These are phyloP conservation scores for Trichoderma citrinoviride DNA, from an alignment of 2,329 filamentous ascomycete genomes.

Conservation along the genomic window DNA sequence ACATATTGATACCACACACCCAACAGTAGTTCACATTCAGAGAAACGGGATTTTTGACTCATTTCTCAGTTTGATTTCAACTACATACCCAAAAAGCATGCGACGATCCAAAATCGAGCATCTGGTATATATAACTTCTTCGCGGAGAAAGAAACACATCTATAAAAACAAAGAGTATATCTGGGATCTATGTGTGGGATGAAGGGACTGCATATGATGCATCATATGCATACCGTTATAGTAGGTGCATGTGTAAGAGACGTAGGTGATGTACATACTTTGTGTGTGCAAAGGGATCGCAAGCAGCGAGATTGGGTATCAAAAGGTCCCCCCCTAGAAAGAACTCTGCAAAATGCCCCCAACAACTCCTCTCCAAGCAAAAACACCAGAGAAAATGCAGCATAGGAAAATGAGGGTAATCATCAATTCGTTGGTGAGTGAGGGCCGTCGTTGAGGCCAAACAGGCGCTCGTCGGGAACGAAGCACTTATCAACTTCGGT, in stretches of 20 bases:
- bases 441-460: not conserved
- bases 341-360: not conserved
- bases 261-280: not conserved
- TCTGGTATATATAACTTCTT: not conserved
- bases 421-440: conserved; percentile 10
- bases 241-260: not conserved
- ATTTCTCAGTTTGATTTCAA: not conserved
- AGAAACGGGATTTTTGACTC: not conserved
- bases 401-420: not conserved
- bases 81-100: not conserved
- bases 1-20: not conserved
- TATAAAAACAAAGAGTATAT: not conserved
- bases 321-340: not conserved
- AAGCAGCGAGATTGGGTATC: conserved; percentile 15
- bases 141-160: not conserved
- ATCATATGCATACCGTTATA: not conserved
- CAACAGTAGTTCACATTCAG: not conserved
- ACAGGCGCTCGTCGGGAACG: not conserved
- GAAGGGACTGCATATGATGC: not conserved
- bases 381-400: not conserved
- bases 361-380: not conserved
- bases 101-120: not conserved
- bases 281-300: not conserved
- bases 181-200: conserved; percentile 1
- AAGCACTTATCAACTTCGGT: not conserved